phyloP scores from a whole-genome alignment of 176 grass and related monocot species.

The Dendrocalamus sinicus region DNA sequence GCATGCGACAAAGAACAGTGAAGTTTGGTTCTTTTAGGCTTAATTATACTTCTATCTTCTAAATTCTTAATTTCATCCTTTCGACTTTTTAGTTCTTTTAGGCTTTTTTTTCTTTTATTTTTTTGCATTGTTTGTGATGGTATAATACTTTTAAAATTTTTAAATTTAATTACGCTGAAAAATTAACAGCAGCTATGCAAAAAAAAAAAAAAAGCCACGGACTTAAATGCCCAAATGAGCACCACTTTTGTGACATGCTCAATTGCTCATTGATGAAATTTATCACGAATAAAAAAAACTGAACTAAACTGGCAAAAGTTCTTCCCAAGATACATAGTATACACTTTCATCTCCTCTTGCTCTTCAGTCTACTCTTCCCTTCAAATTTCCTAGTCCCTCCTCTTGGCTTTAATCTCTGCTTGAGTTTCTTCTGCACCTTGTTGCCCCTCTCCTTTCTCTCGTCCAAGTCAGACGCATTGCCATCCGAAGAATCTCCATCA shows the following conservation, averaged over 20 bases:
- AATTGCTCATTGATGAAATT: not conserved
- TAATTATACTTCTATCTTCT: too few relatives aligned
- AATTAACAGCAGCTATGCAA: too few relatives aligned
- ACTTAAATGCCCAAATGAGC: too few relatives aligned
- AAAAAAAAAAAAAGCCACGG: too few relatives aligned
- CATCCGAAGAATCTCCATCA: constrained; percentile 39
- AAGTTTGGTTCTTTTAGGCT: not conserved
- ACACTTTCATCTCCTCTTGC: constrained; percentile 35
- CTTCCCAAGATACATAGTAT: not conserved
- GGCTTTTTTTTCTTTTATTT: too few relatives aligned
- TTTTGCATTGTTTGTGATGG: too few relatives aligned
- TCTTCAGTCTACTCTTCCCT: constrained; percentile 44
- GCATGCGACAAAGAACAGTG: not conserved
- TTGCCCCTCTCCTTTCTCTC: constrained; percentile 48
- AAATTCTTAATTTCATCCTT: too few relatives aligned
- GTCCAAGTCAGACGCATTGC: constrained; percentile 5
- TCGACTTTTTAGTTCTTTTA: too few relatives aligned
- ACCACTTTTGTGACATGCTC: not conserved
- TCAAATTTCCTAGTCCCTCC: constrained; percentile 57
- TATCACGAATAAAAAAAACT: not conserved
- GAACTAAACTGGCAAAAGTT: not conserved
- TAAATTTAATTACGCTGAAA: too few relatives aligned
- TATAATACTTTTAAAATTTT: too few relatives aligned
- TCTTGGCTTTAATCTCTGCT: constrained; percentile 54
- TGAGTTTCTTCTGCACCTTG: constrained; percentile 50